Base-by-base conservation (phyloP, 768 basidiomycete genomes). In the Coprinopsis strossmayeri region DNA sequence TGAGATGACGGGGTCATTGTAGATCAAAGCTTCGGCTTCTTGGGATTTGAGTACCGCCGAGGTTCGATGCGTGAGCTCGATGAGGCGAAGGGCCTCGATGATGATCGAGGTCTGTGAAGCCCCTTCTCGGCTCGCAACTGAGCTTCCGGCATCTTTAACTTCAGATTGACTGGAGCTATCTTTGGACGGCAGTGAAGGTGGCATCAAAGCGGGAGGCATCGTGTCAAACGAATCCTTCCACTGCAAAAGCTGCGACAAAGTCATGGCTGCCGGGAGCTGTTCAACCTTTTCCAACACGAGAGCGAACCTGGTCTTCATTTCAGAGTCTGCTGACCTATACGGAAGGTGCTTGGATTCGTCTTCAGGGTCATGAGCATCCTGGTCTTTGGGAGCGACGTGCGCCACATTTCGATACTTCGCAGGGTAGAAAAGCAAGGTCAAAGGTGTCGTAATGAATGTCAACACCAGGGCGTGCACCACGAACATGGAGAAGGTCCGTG, bases 41-140 rank as follows among this genome's bases (percentile, higher is more conserved):
- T 87, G 80, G 1, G 87, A 88, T 59, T 81, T 85, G 64, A 98
- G 78, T 28, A 95, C 80, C 1, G 87, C 86, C 2, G 90, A 92
- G 1, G 89, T 89, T 50, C 96, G 86, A 30, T 84, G 84, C 1
- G 90, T 88, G 38, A 97, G 70, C 61, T 97, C 93, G 56, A 98
- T 80, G 5, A 98, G 75, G 17, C 94, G 91, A 1, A 97, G 74
- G 0, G 87, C 87, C 54, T 91, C 79, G 27, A 95, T 71, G 9
- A 70, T 65, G 44, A 81, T 65, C 11, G 52, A 53, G 0, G 58
- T 44, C 27, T 66, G 59, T 25, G 55, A 35, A 2, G 59, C 60
- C 43, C 69, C 70, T 50, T 69, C 65, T 24, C 70, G 59, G 9
- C 52, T 49, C 9, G 63, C n/a, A 7, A 32, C 15, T 18, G 50